Percentiles rank a stretch among this genome's conserved stretches.
phyloP scores from a whole-genome alignment of 805 yeast genomes.

The Candida adriatica region DNA sequence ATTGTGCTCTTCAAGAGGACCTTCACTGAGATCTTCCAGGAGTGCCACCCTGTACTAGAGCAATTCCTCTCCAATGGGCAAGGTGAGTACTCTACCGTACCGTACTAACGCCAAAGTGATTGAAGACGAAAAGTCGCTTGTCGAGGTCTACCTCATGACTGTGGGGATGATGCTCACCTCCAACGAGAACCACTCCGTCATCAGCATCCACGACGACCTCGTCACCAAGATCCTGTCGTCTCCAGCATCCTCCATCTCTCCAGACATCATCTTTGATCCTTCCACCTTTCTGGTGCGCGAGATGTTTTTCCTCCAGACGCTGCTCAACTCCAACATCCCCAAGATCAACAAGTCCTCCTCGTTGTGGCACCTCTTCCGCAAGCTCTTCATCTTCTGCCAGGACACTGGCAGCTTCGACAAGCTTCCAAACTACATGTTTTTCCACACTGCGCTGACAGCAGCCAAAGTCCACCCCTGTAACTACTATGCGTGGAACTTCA shows the following conservation, averaged over 20 bases:
- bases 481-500: constrained; percentile 35
- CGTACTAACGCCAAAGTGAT: constrained; percentile 1
- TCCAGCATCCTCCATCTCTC: neutral
- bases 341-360: constrained; percentile 33
- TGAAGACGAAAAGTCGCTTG: constrained; percentile 3
- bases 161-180: constrained; percentile 30
- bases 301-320: constrained; percentile 14
- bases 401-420: neutral
- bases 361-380: constrained; percentile 29
- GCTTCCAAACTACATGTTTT: constrained; percentile 7
- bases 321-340: constrained; percentile 28
- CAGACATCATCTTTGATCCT: constrained; percentile 2
- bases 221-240: constrained; percentile 11
- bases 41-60: constrained; percentile 24
- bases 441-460: constrained; percentile 20
- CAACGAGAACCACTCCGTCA: constrained; percentile 29
- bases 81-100: neutral
- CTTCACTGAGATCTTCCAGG: constrained; percentile 22
- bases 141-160: constrained; percentile 21
- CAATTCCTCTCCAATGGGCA: constrained; percentile 6
- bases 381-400: constrained; percentile 16
- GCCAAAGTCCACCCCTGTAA: constrained; percentile 29
- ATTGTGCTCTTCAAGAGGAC: constrained; percentile 29
- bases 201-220: constrained; percentile 26
- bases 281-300: constrained; percentile 15